These are phyloP conservation scores for Papilionanthe hybrid DNA, from an alignment of 116 monocot genomes.

Conservation along the genomic window DNA sequence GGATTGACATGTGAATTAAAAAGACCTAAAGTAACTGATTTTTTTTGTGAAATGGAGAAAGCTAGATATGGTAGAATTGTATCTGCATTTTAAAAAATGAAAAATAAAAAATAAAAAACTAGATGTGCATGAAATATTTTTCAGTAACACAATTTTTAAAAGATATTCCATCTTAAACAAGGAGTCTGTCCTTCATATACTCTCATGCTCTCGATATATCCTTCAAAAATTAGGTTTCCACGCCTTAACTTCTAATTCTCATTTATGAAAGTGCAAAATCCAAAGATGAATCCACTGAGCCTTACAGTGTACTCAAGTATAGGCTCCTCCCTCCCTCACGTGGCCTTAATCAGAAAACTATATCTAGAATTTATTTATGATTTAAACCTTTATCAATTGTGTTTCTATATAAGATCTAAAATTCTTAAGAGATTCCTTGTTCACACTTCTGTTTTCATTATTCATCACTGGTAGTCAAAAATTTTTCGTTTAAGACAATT, in stretches of 20 bases:
- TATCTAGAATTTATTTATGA: too few species aligned
- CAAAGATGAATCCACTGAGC: neutral
- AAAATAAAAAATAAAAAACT: too few species aligned
- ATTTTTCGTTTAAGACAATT: too few species aligned
- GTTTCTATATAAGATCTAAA: too few species aligned
- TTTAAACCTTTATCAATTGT: too few species aligned
- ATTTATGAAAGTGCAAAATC: neutral
- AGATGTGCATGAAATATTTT: neutral
- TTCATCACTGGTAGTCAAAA: too few species aligned
- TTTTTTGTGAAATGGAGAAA: neutral
- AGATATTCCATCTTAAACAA: neutral
- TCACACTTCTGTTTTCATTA: too few species aligned
- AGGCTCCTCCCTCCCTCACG: too few species aligned
- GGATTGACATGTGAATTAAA: neutral
- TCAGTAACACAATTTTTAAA: neutral
- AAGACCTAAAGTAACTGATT: neutral
- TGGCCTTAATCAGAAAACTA: too few species aligned
- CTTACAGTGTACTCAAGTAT: too few species aligned
- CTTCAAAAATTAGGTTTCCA: constrained; percentile 6
- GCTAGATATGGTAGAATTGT: neutral
- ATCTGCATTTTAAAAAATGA: neutral
- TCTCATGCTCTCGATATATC: neutral
- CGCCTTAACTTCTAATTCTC: neutral
- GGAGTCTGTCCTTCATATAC: neutral
- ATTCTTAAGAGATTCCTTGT: too few species aligned